Conservation (phyloP, 805 yeast species). For the Kazachstania taianensis region DNA sequence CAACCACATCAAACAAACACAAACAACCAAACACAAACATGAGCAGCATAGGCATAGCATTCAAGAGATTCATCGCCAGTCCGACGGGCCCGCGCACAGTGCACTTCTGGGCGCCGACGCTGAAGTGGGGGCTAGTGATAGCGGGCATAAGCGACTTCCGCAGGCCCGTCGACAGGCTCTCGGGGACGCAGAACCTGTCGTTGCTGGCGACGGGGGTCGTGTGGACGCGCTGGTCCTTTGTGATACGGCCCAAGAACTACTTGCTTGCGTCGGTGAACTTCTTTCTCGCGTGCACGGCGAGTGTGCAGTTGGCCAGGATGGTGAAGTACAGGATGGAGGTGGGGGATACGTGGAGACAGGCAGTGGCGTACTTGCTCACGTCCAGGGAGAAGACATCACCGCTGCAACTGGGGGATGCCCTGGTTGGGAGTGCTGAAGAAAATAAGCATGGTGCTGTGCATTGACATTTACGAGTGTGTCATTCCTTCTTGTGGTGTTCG, state of each 20-base stretch:
- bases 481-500: too few species aligned
- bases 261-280: slow-evolving; percentile 88
- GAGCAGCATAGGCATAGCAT: slow-evolving; percentile 26
- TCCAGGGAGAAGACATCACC: too few species aligned
- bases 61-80: slow-evolving; percentile 64
- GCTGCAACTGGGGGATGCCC: too few species aligned
- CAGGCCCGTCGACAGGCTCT: slow-evolving; percentile 85
- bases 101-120: slow-evolving; percentile 83
- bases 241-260: slow-evolving; percentile 78
- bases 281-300: slow-evolving; percentile 85
- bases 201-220: slow-evolving; percentile 84
- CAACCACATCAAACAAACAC: not conserved
- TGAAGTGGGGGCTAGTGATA: slow-evolving; percentile 79
- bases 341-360: slow-evolving; percentile 56
- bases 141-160: slow-evolving; percentile 83
- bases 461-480: too few species aligned
- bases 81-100: slow-evolving; percentile 97
- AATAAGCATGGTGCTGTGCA: too few species aligned
- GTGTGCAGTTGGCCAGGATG: slow-evolving; percentile 69
- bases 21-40: slow-evolving; percentile 3
- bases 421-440: too few species aligned
- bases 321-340: slow-evolving; percentile 48
- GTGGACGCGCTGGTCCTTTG: slow-evolving; percentile 98
- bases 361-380: slow-evolving; percentile 43
- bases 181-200: slow-evolving; percentile 63